These are phyloP conservation scores for Cyphellophora europaea DNA, from an alignment of 2,329 filamentous ascomycete genomes.

Conservation along the genomic window DNA sequence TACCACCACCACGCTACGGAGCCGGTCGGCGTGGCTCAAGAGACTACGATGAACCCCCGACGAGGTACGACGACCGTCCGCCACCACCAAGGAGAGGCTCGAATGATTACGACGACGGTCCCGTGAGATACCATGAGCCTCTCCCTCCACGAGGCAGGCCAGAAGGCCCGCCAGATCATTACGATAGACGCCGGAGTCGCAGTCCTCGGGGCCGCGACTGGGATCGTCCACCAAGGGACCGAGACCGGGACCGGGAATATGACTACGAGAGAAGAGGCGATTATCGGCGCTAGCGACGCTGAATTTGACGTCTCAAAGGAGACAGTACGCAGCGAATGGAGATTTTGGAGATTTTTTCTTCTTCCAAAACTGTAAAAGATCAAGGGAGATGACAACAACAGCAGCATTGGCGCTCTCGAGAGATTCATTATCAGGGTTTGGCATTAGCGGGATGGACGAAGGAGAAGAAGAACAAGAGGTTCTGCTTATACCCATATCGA, in stretches of 20 bases:
- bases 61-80: not conserved
- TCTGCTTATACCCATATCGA: too few relatives aligned
- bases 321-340: too few relatives aligned
- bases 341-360: too few relatives aligned
- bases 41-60: conserved; percentile 1
- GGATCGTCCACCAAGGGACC: not conserved
- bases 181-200: not conserved
- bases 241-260: conserved; percentile 2
- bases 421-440: too few relatives aligned
- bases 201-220: not conserved
- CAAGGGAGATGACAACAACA: too few relatives aligned
- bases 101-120: not conserved
- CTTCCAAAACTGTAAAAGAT: too few relatives aligned
- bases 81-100: not conserved
- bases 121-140: not conserved
- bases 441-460: too few relatives aligned
- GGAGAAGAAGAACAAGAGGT: too few relatives aligned
- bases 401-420: too few relatives aligned
- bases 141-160: not conserved
- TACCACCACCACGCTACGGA: not conserved
- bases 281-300: conserved; percentile 1
- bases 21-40: not conserved
- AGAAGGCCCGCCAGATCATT: not conserved
- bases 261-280: not conserved
- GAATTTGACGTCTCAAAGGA: too few relatives aligned